Evolutionary conservation across 257 asterid genomes (phyloP), one percentile per base, ranked within the genome.

Genomic region (Hygrophila difformis): DNA sequence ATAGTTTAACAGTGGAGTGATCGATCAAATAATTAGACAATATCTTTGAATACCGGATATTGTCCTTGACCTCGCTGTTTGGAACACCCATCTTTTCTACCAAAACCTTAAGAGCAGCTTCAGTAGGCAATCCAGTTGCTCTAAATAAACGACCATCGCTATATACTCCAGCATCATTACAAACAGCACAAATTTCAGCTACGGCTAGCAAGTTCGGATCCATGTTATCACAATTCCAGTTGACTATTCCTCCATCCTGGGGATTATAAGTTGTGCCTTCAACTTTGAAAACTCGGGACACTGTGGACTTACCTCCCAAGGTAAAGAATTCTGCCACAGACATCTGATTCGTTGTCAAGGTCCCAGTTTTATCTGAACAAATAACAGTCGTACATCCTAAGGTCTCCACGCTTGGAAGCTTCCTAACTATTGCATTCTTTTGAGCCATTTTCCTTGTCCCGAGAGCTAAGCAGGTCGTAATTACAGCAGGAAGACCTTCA

Each of bases 361-460:
- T 91, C 17, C 99, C 97, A 5, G 97, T 86, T 66, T 91, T 91
- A 61, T 91, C 99, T 4, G 99, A 91, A 71, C 99, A 91, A 54
- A 91, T 91, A 40, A 91, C 99, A 40, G 96, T 91, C 18, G 99
- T 91, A 69, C 99, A 91, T 39, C 99, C 99, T 61, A 91, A 95
- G 60, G 96, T 91, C 71, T 91, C 99, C 44, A 91, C 99, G 65
- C 99, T 91, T 8, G 99, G 96, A 71, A 91, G 67, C 82, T 86
- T 91, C 44, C 99, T 88, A 56, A 91, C 99, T 44, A 91, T 96
- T 33, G 99, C 99, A 65, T 91, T 91, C 74, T 91, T 86, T 50
- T 94, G 95, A 64, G 99, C 99, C 99, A 91, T 91, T 76, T 91
- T 91, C 19, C 99, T 84, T 0, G 99, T 91, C 44, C 99, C 97